phyloP scores from a whole-genome alignment of 768 basidiomycete species.

The Tubosaeta brunneosetosa region DNA sequence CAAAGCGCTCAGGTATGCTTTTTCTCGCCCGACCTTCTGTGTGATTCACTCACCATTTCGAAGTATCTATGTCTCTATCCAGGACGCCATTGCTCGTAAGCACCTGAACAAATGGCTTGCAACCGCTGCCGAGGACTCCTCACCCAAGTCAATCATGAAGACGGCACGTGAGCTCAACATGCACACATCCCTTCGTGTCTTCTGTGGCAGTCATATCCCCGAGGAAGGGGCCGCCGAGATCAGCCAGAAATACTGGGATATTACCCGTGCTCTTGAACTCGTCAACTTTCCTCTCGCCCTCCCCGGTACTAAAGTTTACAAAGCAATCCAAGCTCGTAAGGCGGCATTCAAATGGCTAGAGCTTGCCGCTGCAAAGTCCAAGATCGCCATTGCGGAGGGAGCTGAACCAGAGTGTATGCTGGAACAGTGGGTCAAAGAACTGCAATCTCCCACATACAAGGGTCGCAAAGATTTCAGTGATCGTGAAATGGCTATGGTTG shows the following conservation, averaged over 20 bases:
- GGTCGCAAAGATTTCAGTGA: constrained; percentile 86
- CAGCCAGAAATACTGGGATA: constrained; percentile 91
- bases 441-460: constrained; percentile 63
- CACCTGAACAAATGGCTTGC: constrained; percentile 73
- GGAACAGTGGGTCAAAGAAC: constrained; percentile 83
- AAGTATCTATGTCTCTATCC: constrained; percentile 79
- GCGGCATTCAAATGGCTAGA: constrained; percentile 75
- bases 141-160: constrained; percentile 73
- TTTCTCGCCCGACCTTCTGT: not conserved
- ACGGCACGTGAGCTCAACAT: constrained; percentile 92
- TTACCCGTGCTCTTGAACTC: constrained; percentile 91
- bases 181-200: constrained; percentile 94
- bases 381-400: constrained; percentile 75
- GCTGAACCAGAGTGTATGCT: constrained; percentile 84
- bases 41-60: not conserved
- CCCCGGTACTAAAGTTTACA: constrained; percentile 95
- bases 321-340: constrained; percentile 88
- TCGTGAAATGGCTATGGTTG: constrained; percentile 93
- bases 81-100: constrained; percentile 76
- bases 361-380: constrained; percentile 73
- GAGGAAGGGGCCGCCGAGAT: constrained; percentile 76
- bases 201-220: constrained; percentile 88
- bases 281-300: constrained; percentile 97
- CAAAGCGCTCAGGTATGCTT: constrained; percentile 77
- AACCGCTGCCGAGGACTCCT: constrained; percentile 43